These are phyloP conservation scores for Trichophyton rubrum DNA, from an alignment of 2,329 filamentous ascomycete species.

Conservation along the genomic window DNA sequence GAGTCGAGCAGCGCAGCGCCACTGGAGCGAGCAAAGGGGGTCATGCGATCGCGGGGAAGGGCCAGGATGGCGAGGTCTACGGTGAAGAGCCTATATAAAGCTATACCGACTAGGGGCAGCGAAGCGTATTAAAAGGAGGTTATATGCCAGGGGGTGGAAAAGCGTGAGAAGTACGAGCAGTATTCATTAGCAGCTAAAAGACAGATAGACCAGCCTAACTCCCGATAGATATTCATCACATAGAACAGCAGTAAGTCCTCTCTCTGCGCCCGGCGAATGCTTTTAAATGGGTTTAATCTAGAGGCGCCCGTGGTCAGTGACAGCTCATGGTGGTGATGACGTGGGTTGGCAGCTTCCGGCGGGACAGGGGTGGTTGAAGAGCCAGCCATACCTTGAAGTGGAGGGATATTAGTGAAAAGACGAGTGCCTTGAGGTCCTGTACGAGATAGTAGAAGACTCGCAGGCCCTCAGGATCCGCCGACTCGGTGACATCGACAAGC, in stretches of 20 bases:
- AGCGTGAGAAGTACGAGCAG: background rate
- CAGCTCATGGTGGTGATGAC: background rate
- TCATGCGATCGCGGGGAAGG: slow-evolving; percentile 27
- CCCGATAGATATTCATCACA: background rate
- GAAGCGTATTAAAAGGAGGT: background rate
- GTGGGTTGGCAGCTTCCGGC: background rate
- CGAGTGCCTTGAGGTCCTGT: slow-evolving; percentile 88
- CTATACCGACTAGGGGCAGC: background rate
- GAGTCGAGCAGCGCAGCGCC: background rate
- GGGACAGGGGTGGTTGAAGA: background rate
- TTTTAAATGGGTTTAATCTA: slow-evolving; percentile 41
- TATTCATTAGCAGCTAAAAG: background rate
- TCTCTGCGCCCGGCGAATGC: background rate
- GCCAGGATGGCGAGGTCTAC: background rate
- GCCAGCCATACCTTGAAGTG: slow-evolving; percentile 68
- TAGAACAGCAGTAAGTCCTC: slow-evolving; percentile 1
- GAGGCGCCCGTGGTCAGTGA: slow-evolving; percentile 4
- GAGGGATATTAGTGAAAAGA: slow-evolving; percentile 89
- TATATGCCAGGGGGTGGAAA: background rate
- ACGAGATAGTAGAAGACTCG: slow-evolving; percentile 98
- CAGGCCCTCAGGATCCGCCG: slow-evolving; percentile 85
- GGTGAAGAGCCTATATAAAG: background rate
- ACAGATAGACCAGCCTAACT: background rate
- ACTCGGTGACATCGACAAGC: slow-evolving; percentile 90
- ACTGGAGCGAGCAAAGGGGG: slow-evolving; percentile 12